Evolutionary conservation across 1,284 basidiomycete genomes (phyloP).

Genomic region (Ganoderma lingzhi): DNA sequence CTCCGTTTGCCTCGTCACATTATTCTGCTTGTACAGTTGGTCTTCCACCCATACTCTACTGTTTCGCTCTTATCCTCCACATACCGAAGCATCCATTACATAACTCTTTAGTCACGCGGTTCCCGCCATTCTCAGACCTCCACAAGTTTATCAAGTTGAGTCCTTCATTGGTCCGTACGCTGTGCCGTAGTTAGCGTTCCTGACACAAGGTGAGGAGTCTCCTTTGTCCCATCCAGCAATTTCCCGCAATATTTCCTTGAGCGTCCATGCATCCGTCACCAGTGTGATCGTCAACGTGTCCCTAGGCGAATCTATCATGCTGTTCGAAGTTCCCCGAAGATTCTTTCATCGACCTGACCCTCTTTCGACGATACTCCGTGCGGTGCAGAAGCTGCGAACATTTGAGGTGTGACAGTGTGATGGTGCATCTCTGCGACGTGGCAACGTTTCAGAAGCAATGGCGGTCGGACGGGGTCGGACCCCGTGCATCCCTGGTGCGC

Average conservation of each 20-base stretch:
- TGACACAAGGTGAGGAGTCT: background rate
- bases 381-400: conserved; percentile 21
- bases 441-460: conserved; percentile 18
- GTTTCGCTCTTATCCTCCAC: background rate
- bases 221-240: background rate
- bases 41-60: background rate
- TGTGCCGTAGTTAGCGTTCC: background rate
- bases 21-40: conserved; percentile 17
- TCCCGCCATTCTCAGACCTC: background rate
- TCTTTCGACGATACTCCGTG: conserved; percentile 23
- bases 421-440: conserved; percentile 26
- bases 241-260: background rate
- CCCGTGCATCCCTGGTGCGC: conserved; percentile 26
- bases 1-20: conserved; percentile 1
- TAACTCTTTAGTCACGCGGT: background rate
- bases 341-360: conserved; percentile 15
- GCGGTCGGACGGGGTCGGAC: conserved; percentile 16
- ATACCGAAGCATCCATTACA: background rate
- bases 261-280: conserved; percentile 4
- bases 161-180: background rate
- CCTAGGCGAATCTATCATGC: conserved; percentile 3
- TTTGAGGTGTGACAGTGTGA: conserved; percentile 17
- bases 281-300: conserved; percentile 2
- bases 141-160: background rate
- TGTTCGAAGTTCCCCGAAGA: conserved; percentile 16